Evolutionary conservation across 805 yeast species (phyloP).

Genomic region (Lachancea kluyveri): DNA sequence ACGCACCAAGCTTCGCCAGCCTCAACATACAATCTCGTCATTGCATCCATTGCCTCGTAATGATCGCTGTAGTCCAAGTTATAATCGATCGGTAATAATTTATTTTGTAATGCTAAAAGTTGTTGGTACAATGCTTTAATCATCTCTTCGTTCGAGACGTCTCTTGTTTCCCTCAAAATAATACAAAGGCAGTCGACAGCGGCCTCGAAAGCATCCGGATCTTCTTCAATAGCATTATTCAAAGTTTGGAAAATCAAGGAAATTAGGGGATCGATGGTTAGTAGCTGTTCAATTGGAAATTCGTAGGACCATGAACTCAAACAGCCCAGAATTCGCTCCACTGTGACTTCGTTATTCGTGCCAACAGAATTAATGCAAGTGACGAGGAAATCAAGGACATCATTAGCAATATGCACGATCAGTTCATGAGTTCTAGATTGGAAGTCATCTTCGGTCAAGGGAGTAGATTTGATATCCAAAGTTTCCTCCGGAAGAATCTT

Average conservation of each 20-base stretch:
- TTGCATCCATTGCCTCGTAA: conserved; percentile 54
- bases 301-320: conserved; percentile 89
- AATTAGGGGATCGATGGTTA: conserved; percentile 58
- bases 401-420: conserved; percentile 59
- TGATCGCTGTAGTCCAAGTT: conserved; percentile 42
- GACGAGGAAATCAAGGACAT: conserved; percentile 58
- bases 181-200: conserved; percentile 84
- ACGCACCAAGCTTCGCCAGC: conserved; percentile 97
- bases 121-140: conserved; percentile 65
- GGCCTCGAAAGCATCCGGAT: conserved; percentile 61
- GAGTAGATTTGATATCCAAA: conserved; percentile 66
- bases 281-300: conserved; percentile 64
- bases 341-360: conserved; percentile 15
- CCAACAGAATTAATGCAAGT: conserved; percentile 31
- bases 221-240: conserved; percentile 32
- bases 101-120: conserved; percentile 53
- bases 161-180: conserved; percentile 75
- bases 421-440: conserved; percentile 55
- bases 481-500: conserved; percentile 90
- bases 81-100: conserved; percentile 31
- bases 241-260: conserved; percentile 61
- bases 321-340: conserved; percentile 54
- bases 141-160: conserved; percentile 55
- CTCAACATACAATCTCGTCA: conserved; percentile 75
- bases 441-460: conserved; percentile 78